Percentiles rank a stretch among this genome's conserved stretches.
phyloP scores from a whole-genome alignment of 306 rosid species.

The Argentina anserina region DNA sequence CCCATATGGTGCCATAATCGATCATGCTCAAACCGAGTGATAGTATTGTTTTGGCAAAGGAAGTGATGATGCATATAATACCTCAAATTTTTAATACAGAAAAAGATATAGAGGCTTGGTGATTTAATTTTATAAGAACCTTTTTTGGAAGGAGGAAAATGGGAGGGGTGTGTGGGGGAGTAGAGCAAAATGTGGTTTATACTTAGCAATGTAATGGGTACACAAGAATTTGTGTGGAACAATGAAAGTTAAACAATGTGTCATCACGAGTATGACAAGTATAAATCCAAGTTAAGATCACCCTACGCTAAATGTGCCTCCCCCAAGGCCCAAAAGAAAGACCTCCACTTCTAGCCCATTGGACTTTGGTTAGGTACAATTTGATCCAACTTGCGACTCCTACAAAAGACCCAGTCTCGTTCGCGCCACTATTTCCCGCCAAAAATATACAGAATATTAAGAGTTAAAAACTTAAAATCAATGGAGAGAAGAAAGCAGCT shows the following conservation, averaged over 20 bases:
- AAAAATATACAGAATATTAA: background rate
- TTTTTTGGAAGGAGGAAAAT: too few species aligned
- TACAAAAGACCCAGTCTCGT: background rate
- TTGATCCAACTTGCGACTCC: background rate
- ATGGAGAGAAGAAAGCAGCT: background rate
- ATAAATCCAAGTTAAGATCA: too few species aligned
- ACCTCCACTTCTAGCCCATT: too few species aligned
- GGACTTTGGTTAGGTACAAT: too few species aligned
- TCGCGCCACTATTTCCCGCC: slow-evolving; percentile 30
- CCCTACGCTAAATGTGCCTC: too few species aligned
- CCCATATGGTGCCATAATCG: background rate
- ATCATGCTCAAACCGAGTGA: background rate
- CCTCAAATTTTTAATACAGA: background rate
- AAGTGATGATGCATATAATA: slow-evolving; percentile 21
- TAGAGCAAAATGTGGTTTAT: background rate
- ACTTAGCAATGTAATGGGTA: background rate
- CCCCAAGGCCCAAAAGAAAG: too few species aligned
- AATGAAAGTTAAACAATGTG: too few species aligned
- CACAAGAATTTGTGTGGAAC: background rate
- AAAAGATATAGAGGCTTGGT: background rate
- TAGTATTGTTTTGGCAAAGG: slow-evolving; percentile 17
- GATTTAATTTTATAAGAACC: background rate
- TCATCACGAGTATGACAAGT: too few species aligned
- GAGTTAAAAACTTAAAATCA: background rate
- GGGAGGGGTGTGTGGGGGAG: background rate